Evolutionary conservation across 768 basidiomycete species (phyloP).

Genomic region (Mycena pura): DNA sequence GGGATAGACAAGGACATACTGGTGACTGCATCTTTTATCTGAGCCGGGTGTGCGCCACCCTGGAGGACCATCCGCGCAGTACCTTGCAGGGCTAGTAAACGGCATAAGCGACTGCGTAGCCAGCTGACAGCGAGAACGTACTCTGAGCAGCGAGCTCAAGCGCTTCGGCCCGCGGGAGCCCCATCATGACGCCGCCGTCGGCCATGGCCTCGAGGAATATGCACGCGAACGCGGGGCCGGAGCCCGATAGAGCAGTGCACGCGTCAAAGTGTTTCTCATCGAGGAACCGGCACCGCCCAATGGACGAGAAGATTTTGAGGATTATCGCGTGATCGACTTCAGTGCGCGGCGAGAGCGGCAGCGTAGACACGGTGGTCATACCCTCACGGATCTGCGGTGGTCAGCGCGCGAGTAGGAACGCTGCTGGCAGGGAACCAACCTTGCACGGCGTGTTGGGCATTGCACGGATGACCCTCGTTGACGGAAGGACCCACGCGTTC

Average conservation of each 20-base stretch:
- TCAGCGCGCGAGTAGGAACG: not conserved
- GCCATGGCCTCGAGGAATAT: constrained; percentile 98
- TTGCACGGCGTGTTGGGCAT: constrained; percentile 99
- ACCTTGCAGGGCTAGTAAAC: constrained; percentile 82
- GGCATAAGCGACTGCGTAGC: not conserved
- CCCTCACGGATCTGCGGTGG: constrained; percentile 89
- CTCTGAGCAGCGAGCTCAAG: constrained; percentile 96
- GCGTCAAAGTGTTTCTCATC: constrained; percentile 99
- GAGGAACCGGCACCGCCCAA: constrained; percentile 93
- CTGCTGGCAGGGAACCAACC: constrained; percentile 48
- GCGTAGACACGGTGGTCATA: constrained; percentile 91
- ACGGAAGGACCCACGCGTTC: constrained; percentile 70
- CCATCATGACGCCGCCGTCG: constrained; percentile 99
- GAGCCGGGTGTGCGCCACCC: constrained; percentile 89
- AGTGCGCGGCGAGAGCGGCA: constrained; percentile 58
- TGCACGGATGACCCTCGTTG: constrained; percentile 88
- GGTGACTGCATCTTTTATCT: constrained; percentile 96
- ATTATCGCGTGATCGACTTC: constrained; percentile 75
- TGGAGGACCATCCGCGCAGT: constrained; percentile 95
- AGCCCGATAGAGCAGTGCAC: constrained; percentile 94
- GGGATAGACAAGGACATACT: constrained; percentile 58
- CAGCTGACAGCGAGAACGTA: constrained; percentile 42
- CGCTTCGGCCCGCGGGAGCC: constrained; percentile 91
- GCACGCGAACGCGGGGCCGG: constrained; percentile 96
- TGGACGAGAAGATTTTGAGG: constrained; percentile 94